Evolutionary conservation across 257 asterid species (phyloP).

Genomic region (Nicotiana knightiana): DNA sequence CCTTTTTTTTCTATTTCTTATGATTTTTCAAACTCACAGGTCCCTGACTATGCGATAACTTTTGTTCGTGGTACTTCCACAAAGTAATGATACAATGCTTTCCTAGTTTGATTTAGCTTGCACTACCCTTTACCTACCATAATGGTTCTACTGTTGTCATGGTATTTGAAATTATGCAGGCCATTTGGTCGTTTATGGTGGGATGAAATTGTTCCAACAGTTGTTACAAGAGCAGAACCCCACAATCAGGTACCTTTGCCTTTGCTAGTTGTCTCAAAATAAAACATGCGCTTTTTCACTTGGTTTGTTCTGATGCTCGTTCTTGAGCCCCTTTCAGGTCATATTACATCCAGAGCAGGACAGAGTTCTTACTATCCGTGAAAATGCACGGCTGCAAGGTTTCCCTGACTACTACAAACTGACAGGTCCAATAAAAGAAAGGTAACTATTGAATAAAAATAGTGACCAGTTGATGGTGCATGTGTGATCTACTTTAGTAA

Average conservation of each 20-base stretch:
- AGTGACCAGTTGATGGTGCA: neutral
- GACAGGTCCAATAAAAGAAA: slow-evolving; percentile 65
- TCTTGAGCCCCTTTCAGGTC: slow-evolving; percentile 24
- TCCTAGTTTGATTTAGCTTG: neutral
- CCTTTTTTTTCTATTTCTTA: neutral
- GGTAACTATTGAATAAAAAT: slow-evolving; percentile 27
- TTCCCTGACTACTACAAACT: slow-evolving; percentile 76
- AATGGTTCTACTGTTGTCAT: neutral
- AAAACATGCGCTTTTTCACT: neutral
- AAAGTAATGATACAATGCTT: slow-evolving; percentile 36
- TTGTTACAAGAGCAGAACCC: slow-evolving; percentile 85
- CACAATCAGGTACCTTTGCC: slow-evolving; percentile 56
- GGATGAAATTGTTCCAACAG: slow-evolving; percentile 88
- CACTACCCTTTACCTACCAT: neutral
- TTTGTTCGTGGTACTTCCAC: slow-evolving; percentile 54
- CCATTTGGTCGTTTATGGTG: slow-evolving; percentile 95
- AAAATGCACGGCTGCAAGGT: slow-evolving; percentile 90
- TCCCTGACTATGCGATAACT: slow-evolving; percentile 82
- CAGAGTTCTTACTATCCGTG: slow-evolving; percentile 79
- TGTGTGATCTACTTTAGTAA: neutral
- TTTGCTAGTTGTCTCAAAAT: neutral
- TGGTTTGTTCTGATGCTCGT: neutral
- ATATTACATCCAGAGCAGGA: slow-evolving; percentile 66
- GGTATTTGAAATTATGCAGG: slow-evolving; percentile 26
- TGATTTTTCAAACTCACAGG: slow-evolving; percentile 26